These are phyloP conservation scores for Russula lepida DNA, from an alignment of 768 basidiomycete genomes.

Conservation along the genomic window DNA sequence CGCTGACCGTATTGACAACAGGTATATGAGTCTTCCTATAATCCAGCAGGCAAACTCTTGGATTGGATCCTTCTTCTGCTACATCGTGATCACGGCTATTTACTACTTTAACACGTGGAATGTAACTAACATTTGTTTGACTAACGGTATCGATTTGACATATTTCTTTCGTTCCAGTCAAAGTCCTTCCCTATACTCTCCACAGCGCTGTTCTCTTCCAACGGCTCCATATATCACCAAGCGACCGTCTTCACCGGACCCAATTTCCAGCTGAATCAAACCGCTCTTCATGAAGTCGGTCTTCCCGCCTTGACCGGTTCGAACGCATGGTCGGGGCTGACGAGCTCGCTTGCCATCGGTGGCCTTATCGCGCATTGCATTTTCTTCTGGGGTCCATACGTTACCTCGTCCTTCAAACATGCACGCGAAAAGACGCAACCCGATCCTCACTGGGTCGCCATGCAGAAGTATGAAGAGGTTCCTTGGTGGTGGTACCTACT, in stretches of 20 bases:
- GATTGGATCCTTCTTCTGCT: conserved; percentile 46
- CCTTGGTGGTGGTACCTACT: conserved; percentile 54
- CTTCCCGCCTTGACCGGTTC: conserved; percentile 39
- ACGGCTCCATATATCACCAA: conserved; percentile 50
- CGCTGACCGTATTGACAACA: not conserved
- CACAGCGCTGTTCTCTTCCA: conserved; percentile 44
- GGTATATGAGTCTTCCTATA: conserved; percentile 45
- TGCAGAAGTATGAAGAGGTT: conserved; percentile 52
- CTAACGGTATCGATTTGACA: conserved; percentile 23
- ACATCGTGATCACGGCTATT: conserved; percentile 44
- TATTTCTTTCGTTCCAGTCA: conserved; percentile 31
- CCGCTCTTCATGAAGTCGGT: conserved; percentile 41
- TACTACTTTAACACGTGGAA: conserved; percentile 60
- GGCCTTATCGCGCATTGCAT: conserved; percentile 43
- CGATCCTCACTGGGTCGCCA: conserved; percentile 52
- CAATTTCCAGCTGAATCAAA: conserved; percentile 44
- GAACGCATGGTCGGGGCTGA: conserved; percentile 44
- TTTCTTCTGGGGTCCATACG: conserved; percentile 50
- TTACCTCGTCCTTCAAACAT: conserved; percentile 42
- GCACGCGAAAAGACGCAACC: conserved; percentile 39
- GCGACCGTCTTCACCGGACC: conserved; percentile 40
- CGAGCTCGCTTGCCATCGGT: conserved; percentile 42
- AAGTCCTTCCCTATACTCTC: conserved; percentile 52
- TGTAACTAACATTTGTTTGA: conserved; percentile 26
- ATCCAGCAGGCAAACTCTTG: conserved; percentile 55